phyloP scores from a whole-genome alignment of 176 grass and related monocot species.

The Juncus effusus region DNA sequence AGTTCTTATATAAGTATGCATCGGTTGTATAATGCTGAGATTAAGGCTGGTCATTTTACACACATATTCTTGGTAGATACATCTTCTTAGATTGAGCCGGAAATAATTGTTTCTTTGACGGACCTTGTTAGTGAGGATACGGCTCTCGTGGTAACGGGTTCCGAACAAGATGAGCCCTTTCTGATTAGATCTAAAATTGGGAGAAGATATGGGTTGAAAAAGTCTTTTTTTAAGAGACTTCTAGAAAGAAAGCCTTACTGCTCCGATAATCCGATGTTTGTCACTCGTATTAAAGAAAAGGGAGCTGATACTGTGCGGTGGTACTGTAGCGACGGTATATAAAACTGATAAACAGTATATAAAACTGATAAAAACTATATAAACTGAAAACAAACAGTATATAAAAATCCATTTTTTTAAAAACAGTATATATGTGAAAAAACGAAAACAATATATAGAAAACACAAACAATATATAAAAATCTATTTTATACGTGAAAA shows the following conservation, averaged over 20 bases:
- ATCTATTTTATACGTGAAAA: too few species aligned
- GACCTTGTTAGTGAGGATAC: slow-evolving; percentile 30
- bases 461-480: too few species aligned
- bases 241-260: slow-evolving; percentile 15
- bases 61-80: slow-evolving; percentile 38
- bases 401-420: too few species aligned
- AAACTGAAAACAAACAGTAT: too few species aligned
- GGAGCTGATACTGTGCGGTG: too few species aligned
- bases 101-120: slow-evolving; percentile 19
- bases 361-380: too few species aligned
- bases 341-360: too few species aligned
- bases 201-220: slow-evolving; percentile 24
- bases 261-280: slow-evolving; percentile 8
- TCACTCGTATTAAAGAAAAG: slow-evolving; percentile 21
- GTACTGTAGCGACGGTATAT: too few species aligned
- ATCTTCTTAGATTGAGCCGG: slow-evolving; percentile 28
- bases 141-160: slow-evolving; percentile 25
- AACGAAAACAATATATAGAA: too few species aligned
- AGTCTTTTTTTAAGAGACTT: slow-evolving; percentile 33
- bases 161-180: not conserved
- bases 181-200: slow-evolving; percentile 32
- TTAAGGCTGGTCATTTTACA: slow-evolving; percentile 33
- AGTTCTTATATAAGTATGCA: slow-evolving; percentile 27
- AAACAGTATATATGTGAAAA: too few species aligned
- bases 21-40: slow-evolving; percentile 23